phyloP scores from a whole-genome alignment of 306 rosid genomes.

The Prosopis cineraria region DNA sequence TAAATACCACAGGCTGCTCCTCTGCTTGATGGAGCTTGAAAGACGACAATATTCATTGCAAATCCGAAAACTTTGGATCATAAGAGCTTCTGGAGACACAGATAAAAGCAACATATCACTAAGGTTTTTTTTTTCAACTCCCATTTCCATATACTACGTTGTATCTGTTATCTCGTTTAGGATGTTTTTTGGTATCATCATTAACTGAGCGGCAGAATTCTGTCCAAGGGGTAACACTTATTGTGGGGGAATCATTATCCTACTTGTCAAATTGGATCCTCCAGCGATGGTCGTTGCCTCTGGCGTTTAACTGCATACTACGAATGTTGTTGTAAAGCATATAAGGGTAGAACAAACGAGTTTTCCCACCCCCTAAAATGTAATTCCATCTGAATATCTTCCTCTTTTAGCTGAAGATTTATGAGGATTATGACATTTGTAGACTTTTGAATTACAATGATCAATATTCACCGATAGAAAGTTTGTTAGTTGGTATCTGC shows the following conservation, averaged over 20 bases:
- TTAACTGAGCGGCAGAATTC: slow-evolving; percentile 3
- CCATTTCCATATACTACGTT: slow-evolving; percentile 11
- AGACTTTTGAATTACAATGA: background rate
- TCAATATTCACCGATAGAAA: background rate
- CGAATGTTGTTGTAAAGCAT: background rate
- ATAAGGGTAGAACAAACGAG: background rate
- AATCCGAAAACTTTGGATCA: slow-evolving; percentile 36
- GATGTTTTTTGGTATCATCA: background rate
- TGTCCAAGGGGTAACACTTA: background rate
- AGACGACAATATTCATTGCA: slow-evolving; percentile 28
- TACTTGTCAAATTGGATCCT: background rate
- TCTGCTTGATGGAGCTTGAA: slow-evolving; percentile 39
- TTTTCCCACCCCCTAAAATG: background rate
- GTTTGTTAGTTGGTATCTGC: background rate
- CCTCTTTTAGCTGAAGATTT: background rate
- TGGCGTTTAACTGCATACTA: background rate
- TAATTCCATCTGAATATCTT: background rate
- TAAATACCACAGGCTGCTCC: slow-evolving; percentile 67
- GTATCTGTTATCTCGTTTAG: slow-evolving; percentile 1
- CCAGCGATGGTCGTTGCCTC: background rate
- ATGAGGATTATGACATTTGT: background rate
- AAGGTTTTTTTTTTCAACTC: slow-evolving; percentile 12
- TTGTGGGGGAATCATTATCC: background rate
- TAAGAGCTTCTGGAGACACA: slow-evolving; percentile 34
- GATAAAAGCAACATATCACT: slow-evolving; percentile 10